Evolutionary conservation across 2,329 filamentous ascomycete genomes (phyloP).

Genomic region (Colletotrichum costaricense): DNA sequence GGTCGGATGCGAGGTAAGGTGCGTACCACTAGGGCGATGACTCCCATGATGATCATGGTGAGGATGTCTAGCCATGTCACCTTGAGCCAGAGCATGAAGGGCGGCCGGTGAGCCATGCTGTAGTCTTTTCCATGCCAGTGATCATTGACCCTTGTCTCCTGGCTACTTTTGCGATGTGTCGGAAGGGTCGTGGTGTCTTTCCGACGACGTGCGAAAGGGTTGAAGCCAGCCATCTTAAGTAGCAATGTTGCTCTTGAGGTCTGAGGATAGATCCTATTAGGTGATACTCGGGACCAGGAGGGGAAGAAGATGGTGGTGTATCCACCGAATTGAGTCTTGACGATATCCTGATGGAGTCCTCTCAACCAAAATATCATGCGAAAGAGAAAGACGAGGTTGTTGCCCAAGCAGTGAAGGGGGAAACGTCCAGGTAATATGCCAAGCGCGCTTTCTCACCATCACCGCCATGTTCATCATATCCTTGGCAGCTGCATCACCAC

Average conservation of each 20-base stretch:
- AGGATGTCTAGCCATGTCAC: constrained; percentile 74
- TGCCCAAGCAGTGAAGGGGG: background rate
- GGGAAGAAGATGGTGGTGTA: too few species aligned
- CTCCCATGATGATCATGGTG: constrained; percentile 76
- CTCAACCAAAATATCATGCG: background rate
- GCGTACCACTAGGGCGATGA: constrained; percentile 74
- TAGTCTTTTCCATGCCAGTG: constrained; percentile 38
- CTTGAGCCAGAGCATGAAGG: constrained; percentile 77
- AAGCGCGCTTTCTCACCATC: background rate
- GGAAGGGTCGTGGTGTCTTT: background rate
- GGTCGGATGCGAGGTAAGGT: background rate
- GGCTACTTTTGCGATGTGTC: constrained; percentile 19
- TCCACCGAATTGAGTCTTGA: background rate
- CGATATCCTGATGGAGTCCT: background rate
- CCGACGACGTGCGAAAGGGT: constrained; percentile 14
- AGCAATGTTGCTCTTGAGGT: background rate
- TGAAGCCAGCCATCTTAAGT: constrained; percentile 2
- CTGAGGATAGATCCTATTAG: too few species aligned
- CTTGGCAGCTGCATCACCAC: background rate
- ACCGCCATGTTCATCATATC: background rate
- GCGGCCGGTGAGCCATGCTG: constrained; percentile 63
- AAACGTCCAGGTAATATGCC: background rate
- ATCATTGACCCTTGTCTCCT: constrained; percentile 19
- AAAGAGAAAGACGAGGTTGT: background rate
- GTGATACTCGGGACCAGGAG: background rate